Base-by-base conservation (phyloP, 2,329 filamentous ascomycete genomes). In the Xylaria multiplex region DNA sequence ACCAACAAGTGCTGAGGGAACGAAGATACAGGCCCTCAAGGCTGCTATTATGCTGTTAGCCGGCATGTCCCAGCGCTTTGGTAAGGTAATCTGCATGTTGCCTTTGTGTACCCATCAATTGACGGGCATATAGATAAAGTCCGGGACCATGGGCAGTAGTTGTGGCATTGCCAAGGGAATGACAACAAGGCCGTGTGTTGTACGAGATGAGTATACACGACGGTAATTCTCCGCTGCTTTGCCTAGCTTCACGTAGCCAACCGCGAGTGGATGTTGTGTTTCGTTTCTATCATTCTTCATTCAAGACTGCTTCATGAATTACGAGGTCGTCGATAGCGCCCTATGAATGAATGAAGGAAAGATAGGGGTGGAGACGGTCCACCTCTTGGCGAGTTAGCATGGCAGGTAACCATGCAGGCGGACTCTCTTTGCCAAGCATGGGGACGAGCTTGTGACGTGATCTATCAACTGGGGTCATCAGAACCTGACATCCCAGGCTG, bases 161-260 rank as follows among this genome's bases (percentile, higher is more conserved):
- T 7, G 61, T 42, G 45, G 60, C 30, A 56, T 42, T 40, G 55
- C 50, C 60, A 64, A 59, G 56, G 8, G 43, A 40, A 56, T 63
- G 24, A 43, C 62, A 56, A 35, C 43, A 32, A 42, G 48, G 37
- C 55, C 24, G 14, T 52, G 22, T 30, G 48, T 30, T 30, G 32
- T 35, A 30, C 58, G n/a, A 32, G 53, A 49, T 40, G 49, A 59
- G 24, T n/a, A 48, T 32, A 46, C 53, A 30, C 53, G 22, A 27
- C 43, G 40, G 24, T 24, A 50, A 57, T 43, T 60, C 13, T 22
- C 35, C 40, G 32, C 40, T n/a, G 16, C 11, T 46, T 27, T 52
- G 32, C 49, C 55, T 30, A 59, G 64, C 55, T 35, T 60, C 50
- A 54, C 24, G 35, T 53, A 54, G 40, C 40, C 13, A 59, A 40